Evolutionary conservation across 345 rosid genomes (phyloP).

Genomic region (Camelina laxa): DNA sequence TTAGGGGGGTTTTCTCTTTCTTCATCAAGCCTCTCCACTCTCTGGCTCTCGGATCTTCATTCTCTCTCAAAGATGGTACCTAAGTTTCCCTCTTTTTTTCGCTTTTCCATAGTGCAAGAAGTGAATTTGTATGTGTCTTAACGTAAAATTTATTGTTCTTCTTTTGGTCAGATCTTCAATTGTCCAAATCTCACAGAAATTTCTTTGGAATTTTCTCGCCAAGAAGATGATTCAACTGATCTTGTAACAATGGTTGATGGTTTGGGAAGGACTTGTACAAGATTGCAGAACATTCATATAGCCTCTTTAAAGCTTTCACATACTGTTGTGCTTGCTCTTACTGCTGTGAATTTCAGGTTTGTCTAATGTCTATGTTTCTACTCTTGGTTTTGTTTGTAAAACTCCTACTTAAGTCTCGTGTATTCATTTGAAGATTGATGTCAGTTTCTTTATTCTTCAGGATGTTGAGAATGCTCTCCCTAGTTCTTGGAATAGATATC

Average conservation of each 20-base stretch:
- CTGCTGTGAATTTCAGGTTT: constrained; percentile 86
- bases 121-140: constrained; percentile 3
- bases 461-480: constrained; percentile 89
- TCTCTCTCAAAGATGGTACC: constrained; percentile 83
- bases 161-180: constrained; percentile 58
- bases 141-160: background rate
- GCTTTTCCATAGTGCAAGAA: background rate
- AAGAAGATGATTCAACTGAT: constrained; percentile 79
- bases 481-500: constrained; percentile 88
- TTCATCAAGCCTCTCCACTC: constrained; percentile 80
- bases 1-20: constrained; percentile 77
- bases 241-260: constrained; percentile 67
- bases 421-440: constrained; percentile 15
- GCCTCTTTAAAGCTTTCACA: constrained; percentile 87
- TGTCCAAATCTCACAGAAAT: constrained; percentile 85
- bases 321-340: constrained; percentile 79
- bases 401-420: background rate
- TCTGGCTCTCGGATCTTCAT: constrained; percentile 86
- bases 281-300: constrained; percentile 81
- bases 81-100: background rate
- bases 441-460: constrained; percentile 46
- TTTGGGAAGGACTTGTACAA: constrained; percentile 76
- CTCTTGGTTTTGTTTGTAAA: constrained; percentile 17
- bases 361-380: constrained; percentile 10
- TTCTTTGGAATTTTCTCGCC: constrained; percentile 83